Conservation (phyloP, 139 green algal species). For the Chlamydomonas incerta region DNA sequence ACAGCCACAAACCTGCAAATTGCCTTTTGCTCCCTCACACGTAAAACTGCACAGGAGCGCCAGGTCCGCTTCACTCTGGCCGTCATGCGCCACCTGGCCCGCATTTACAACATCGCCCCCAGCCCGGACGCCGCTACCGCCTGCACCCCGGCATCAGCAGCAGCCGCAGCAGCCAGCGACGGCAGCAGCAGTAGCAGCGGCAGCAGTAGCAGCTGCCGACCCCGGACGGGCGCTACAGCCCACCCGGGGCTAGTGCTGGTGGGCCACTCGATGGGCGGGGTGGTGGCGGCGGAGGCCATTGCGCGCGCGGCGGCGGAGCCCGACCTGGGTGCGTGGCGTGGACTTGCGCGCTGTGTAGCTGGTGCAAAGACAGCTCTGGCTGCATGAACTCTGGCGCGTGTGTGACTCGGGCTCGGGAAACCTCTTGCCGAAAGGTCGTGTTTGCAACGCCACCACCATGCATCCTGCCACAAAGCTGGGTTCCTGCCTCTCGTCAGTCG, state of each 20-base stretch:
- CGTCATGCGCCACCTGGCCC: constrained; percentile 48
- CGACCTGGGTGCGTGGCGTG: constrained; percentile 40
- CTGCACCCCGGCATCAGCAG: not conserved
- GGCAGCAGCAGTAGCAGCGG: constrained; percentile 1
- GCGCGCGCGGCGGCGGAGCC: constrained; percentile 43
- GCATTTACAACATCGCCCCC: constrained; percentile 29
- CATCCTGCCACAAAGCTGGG: too few relatives aligned
- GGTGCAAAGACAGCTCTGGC: not conserved
- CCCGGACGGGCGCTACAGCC: not conserved
- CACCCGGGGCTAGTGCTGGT: constrained; percentile 64
- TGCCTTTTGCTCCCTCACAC: too few relatives aligned
- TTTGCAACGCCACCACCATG: too few relatives aligned
- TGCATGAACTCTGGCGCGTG: too few relatives aligned
- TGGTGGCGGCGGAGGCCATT: constrained; percentile 65
- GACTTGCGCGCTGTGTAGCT: not conserved
- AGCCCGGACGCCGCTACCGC: not conserved
- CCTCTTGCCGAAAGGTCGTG: too few relatives aligned
- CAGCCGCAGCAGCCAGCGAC: not conserved
- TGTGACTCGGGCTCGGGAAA: too few relatives aligned
- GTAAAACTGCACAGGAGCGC: constrained; percentile 28
- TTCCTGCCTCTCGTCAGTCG: too few relatives aligned
- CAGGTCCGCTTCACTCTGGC: constrained; percentile 64
- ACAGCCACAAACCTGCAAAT: too few relatives aligned
- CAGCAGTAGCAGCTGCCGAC: not conserved
- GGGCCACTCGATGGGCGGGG: constrained; percentile 83